Evolutionary conservation across 352 stramenopile genomes (phyloP).

Genomic region (Plasmopara halstedii): DNA sequence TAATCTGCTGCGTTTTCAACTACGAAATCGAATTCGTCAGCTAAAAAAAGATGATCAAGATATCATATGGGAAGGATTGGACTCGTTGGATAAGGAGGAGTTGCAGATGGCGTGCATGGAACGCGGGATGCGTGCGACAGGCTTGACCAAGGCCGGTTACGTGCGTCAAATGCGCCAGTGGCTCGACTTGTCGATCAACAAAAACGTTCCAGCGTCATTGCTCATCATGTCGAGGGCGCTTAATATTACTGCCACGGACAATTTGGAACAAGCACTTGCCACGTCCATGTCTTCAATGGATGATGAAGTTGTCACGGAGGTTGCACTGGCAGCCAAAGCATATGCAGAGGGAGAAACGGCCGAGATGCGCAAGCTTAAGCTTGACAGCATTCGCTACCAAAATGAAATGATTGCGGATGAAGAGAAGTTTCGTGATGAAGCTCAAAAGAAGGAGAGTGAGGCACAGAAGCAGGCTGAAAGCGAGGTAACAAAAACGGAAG

Average conservation of each 20-base stretch:
- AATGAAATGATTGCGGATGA: slow-evolving; percentile 93
- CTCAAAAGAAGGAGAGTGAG: slow-evolving; percentile 75
- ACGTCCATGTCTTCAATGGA: slow-evolving; percentile 86
- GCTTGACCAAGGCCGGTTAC: slow-evolving; percentile 95
- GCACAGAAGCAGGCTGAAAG: slow-evolving; percentile 70
- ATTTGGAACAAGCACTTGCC: slow-evolving; percentile 75
- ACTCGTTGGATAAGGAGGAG: slow-evolving; percentile 97
- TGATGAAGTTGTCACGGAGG: slow-evolving; percentile 81
- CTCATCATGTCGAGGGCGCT: slow-evolving; percentile 98
- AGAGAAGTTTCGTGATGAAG: slow-evolving; percentile 87
- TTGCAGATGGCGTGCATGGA: slow-evolving; percentile 95
- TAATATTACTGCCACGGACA: slow-evolving; percentile 88
- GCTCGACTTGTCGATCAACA: slow-evolving; percentile 97
- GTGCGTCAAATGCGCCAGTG: slow-evolving; percentile 94
- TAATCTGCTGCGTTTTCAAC: slow-evolving; percentile 94
- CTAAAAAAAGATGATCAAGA: slow-evolving; percentile 98
- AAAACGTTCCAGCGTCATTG: slow-evolving; percentile 97
- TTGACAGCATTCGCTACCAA: slow-evolving; percentile 92
- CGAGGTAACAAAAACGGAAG: slow-evolving; percentile 25
- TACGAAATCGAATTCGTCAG: slow-evolving; percentile 88
- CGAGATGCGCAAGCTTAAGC: slow-evolving; percentile 76
- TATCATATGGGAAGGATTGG: slow-evolving; percentile 98
- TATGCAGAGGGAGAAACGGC: slow-evolving; percentile 46
- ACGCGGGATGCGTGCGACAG: slow-evolving; percentile 94
- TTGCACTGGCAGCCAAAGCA: slow-evolving; percentile 70